Evolutionary conservation across 2,329 filamentous ascomycete species (phyloP), one percentile per base, ranked within the genome.

Genomic region (Colletotrichum agaves): DNA sequence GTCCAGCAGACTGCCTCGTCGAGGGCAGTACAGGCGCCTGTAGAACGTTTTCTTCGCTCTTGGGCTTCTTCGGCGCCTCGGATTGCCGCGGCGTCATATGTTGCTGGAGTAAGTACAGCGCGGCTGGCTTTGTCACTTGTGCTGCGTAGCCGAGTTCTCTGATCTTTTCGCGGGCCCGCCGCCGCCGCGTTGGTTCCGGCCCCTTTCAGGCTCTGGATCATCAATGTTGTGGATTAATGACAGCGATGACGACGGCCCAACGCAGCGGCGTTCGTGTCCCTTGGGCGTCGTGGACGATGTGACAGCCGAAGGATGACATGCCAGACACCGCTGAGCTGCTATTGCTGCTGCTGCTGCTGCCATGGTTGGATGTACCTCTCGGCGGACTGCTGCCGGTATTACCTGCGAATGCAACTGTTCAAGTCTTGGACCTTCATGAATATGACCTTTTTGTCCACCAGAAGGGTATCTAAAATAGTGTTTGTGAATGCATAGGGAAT

Each of bases 1-100:
- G n/a, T 57, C 53, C 53, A 57, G 19, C 53, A 57, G n/a, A 57
- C 53, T 27, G 53, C 53, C 37, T 43, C 43, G 10, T 57, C 53
- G n/a, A 21, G 43, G 53, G 35, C 31, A 57, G 53, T 57, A 57
- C 19, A 57, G 53, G 12, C 53, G 43, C n/a, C 33, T 57, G 53
- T n/a, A 57, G 35, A 27, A 57, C 35, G 23, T n/a, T 57, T 57
- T n/a, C 53, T 17, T 15, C 53, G 53, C 27, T 57, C 53, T 27
- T 44, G 53, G 23, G 43, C 39, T 41, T 57, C 53, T 41, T 57
- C 53, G 3, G 17, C 17, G 35, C 53, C 43, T 21, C 41, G 35
- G 53, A 57, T 57, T 21, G 53, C 53, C 11, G 53, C 21, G 19
- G 33, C 33, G 53, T 41, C 39, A 27, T 43, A 13, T 21, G 17